A percentile compares a stretch with the other conserved stretches of the same genome.
phyloP scores from a whole-genome alignment of 495 filamentous ascomycete species.

The Jackrogersella multiformis region DNA sequence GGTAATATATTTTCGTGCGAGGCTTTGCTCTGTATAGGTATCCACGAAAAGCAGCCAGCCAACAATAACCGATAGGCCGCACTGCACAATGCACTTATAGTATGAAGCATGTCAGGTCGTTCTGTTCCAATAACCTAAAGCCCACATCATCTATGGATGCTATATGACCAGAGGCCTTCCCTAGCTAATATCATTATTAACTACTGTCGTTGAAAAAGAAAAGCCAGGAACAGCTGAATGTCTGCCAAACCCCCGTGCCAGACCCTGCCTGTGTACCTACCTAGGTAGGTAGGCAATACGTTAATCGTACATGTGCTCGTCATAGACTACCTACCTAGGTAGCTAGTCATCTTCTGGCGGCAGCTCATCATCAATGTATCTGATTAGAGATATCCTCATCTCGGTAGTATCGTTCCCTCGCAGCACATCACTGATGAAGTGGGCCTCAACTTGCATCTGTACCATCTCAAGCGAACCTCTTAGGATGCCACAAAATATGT shows the following conservation, averaged over 20 bases:
- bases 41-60: background rate
- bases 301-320: background rate
- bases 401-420: conserved; percentile 95
- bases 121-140: background rate
- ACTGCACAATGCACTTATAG: background rate
- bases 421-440: conserved; percentile 94
- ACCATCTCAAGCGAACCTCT: conserved; percentile 97
- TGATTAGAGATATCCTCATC: conserved; percentile 91
- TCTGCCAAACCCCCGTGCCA: background rate
- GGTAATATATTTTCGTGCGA: conserved; percentile 1
- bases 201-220: background rate
- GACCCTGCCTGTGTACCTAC: background rate
- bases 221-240: background rate
- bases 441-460: conserved; percentile 98
- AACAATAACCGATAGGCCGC: background rate
- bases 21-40: background rate
- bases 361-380: conserved; percentile 98
- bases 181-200: background rate
- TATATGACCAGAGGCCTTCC: background rate
- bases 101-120: background rate
- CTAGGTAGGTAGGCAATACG: background rate
- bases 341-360: conserved; percentile 91
- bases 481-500: conserved; percentile 93
- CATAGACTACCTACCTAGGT: background rate
- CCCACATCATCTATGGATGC: background rate